Evolutionary conservation across 768 basidiomycete species (phyloP).

Genomic region (Phylloporus sp.): DNA sequence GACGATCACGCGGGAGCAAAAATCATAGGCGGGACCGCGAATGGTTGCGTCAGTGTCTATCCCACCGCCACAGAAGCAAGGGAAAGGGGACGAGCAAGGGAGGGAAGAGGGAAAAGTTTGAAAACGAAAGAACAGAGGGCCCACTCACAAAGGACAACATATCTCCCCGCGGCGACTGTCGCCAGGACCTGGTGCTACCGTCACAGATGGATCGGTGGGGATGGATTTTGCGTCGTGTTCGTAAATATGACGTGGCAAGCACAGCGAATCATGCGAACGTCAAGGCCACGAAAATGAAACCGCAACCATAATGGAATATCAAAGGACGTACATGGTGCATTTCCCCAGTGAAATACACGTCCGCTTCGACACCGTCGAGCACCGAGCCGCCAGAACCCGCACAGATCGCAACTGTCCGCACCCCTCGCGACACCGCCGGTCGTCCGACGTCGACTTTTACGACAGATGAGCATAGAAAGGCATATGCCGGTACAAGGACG

Average conservation of each 20-base stretch:
- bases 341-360: conserved; percentile 91
- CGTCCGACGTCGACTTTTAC: conserved; percentile 65
- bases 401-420: conserved; percentile 78
- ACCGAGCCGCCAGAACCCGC: conserved; percentile 86
- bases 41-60: conserved; percentile 6
- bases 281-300: not conserved
- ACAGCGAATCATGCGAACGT: not conserved
- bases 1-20: conserved; percentile 14
- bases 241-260: conserved; percentile 12
- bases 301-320: conserved; percentile 15
- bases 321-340: conserved; percentile 71
- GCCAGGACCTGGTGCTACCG: conserved; percentile 83
- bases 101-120: not conserved
- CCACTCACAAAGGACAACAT: conserved; percentile 79
- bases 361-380: conserved; percentile 67
- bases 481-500: not conserved
- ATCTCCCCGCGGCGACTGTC: conserved; percentile 66
- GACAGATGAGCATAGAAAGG: conserved; percentile 5
- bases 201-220: conserved; percentile 1
- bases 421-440: conserved; percentile 30
- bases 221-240: not conserved
- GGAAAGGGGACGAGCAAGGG: not conserved
- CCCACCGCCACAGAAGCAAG: conserved; percentile 11
- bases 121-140: not conserved
- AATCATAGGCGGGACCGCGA: conserved; percentile 14